Percentiles rank a stretch among this genome's conserved stretches.
Evolutionary conservation across 73 alveolate species (phyloP).

Genomic region (Breviolum minutum): DNA sequence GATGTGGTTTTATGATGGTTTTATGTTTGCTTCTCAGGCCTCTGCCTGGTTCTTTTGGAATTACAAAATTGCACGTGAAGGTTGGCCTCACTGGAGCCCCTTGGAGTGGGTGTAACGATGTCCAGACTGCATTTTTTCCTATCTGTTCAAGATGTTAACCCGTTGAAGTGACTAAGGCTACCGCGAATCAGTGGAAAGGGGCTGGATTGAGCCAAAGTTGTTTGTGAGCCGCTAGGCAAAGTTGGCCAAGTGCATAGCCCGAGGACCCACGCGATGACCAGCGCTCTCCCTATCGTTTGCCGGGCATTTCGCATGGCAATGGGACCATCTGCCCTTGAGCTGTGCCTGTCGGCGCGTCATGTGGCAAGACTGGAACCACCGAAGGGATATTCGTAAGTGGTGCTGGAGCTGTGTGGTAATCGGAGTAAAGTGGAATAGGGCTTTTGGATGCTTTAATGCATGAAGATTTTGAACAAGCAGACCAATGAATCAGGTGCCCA

Average conservation of each 20-base stretch:
- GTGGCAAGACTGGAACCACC: conserved; percentile 4
- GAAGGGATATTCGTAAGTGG: conserved; percentile 23
- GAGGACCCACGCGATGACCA: neutral
- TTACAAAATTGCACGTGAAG: conserved; percentile 80
- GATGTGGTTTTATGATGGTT: neutral
- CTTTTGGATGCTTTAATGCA: neutral
- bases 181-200: conserved; percentile 72
- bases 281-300: conserved; percentile 30
- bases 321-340: conserved; percentile 49
- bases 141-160: neutral
- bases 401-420: conserved; percentile 15
- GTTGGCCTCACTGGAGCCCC: conserved; percentile 84
- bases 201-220: conserved; percentile 73
- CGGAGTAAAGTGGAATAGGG: conserved; percentile 7
- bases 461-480: too few relatives aligned
- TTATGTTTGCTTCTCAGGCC: neutral
- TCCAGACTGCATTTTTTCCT: neutral
- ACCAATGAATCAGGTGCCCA: too few relatives aligned
- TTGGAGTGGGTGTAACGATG: neutral
- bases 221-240: conserved; percentile 21
- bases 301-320: neutral
- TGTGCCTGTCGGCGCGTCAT: conserved; percentile 17
- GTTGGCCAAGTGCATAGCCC: conserved; percentile 10
- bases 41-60: conserved; percentile 82
- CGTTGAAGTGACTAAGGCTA: conserved; percentile 36